These are phyloP conservation scores for Clonostachys sp. DNA, from an alignment of 2,329 filamentous ascomycete genomes.

Conservation along the genomic window DNA sequence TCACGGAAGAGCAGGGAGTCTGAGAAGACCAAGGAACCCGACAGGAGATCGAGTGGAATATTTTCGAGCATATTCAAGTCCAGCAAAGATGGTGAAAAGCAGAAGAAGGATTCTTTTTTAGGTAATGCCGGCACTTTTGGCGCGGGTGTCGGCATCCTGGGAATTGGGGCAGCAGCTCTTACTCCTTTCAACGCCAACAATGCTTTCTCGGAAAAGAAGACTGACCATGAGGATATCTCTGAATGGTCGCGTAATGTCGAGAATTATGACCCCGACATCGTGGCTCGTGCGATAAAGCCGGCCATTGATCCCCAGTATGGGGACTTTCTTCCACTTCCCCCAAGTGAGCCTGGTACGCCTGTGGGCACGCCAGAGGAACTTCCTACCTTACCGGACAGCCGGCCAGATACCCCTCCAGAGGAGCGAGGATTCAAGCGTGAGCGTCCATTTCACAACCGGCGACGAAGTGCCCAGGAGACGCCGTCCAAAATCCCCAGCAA, in stretches of 20 bases:
- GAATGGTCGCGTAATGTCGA: slow-evolving; percentile 20
- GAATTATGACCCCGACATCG: slow-evolving; percentile 52
- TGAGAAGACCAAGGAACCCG: slow-evolving; percentile 11
- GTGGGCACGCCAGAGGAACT: slow-evolving; percentile 29
- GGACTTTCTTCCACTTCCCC: slow-evolving; percentile 60
- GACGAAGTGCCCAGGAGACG: slow-evolving; percentile 42
- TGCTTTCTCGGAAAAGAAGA: slow-evolving; percentile 17
- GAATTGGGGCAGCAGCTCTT: neutral
- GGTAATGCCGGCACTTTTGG: slow-evolving; percentile 66
- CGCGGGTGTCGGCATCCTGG: slow-evolving; percentile 59
- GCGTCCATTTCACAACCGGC: slow-evolving; percentile 37
- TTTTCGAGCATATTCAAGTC: slow-evolving; percentile 46
- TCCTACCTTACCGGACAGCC: slow-evolving; percentile 55
- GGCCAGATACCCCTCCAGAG: slow-evolving; percentile 50
- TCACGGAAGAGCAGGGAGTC: slow-evolving; percentile 23
- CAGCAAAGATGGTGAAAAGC: slow-evolving; percentile 30
- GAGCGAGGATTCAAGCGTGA: slow-evolving; percentile 34
- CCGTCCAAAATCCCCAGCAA: slow-evolving; percentile 47
- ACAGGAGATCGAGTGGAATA: slow-evolving; percentile 32
- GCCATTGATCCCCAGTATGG: slow-evolving; percentile 64
- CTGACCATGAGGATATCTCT: slow-evolving; percentile 14
- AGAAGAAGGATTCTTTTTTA: slow-evolving; percentile 58
- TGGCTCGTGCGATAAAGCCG: slow-evolving; percentile 53
- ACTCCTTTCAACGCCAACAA: slow-evolving; percentile 18
- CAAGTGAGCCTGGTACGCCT: slow-evolving; percentile 51